A percentile compares a stretch with the other conserved stretches of the same genome.
Evolutionary conservation across 345 rosid genomes (phyloP).

Genomic region (Salix caprea): DNA sequence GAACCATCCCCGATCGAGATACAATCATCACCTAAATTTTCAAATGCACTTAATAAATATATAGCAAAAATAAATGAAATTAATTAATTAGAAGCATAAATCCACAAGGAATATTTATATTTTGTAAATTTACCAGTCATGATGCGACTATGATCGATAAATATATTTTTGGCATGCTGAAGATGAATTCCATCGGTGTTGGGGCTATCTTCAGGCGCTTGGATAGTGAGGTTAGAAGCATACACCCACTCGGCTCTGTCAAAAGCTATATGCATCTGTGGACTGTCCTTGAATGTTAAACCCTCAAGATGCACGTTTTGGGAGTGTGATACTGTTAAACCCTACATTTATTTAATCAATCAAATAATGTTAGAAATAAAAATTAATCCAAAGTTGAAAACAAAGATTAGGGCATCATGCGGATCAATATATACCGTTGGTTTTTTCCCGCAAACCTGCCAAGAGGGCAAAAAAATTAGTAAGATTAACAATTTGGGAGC

Average conservation of each 20-base stretch:
- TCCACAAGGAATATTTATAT: neutral
- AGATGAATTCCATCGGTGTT: constrained; percentile 62
- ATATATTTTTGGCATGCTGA: constrained; percentile 28
- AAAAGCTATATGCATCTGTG: constrained; percentile 44
- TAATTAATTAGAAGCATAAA: too few species aligned
- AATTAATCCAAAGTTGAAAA: neutral
- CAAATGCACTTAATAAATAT: neutral
- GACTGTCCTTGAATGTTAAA: constrained; percentile 36
- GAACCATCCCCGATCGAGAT: constrained; percentile 47
- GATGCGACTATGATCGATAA: constrained; percentile 15
- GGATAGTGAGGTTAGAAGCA: constrained; percentile 29
- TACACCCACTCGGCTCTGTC: constrained; percentile 20
- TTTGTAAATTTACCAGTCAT: constrained; percentile 26
- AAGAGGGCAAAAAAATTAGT: neutral
- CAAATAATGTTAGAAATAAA: too few species aligned
- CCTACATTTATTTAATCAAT: neutral
- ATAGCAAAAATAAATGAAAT: neutral
- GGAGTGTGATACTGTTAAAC: constrained; percentile 22
- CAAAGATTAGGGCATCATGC: neutral
- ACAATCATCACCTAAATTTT: constrained; percentile 48
- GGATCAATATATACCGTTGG: constrained; percentile 22
- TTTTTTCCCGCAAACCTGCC: constrained; percentile 33
- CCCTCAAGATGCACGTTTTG: constrained; percentile 28
- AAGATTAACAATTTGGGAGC: neutral
- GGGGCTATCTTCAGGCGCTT: constrained; percentile 40